Evolutionary conservation across 2,329 filamentous ascomycete genomes (phyloP).

Genomic region (Lachnellula hyalina): DNA sequence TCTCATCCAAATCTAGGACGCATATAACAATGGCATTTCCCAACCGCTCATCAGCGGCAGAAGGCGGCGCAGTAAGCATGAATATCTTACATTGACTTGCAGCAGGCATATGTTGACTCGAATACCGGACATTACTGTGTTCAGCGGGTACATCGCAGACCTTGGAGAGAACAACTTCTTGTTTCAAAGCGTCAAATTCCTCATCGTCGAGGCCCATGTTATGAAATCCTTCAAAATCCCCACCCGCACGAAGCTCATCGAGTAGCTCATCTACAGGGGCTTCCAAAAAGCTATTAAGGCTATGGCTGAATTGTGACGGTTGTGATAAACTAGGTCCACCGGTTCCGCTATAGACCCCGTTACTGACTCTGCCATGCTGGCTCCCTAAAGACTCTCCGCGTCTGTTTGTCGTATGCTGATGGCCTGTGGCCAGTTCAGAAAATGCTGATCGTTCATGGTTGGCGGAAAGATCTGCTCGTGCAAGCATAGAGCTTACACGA

Average conservation of each 20-base stretch:
- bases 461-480: constrained; percentile 78
- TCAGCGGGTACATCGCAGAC: constrained; percentile 63
- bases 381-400: constrained; percentile 66
- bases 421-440: constrained; percentile 55
- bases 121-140: constrained; percentile 56
- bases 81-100: constrained; percentile 58
- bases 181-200: constrained; percentile 64
- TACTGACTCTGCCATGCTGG: constrained; percentile 57
- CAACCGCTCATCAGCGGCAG: constrained; percentile 47
- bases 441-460: constrained; percentile 80
- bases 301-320: constrained; percentile 34
- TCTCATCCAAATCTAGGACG: constrained; percentile 64
- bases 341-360: constrained; percentile 34
- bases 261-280: constrained; percentile 64
- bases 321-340: constrained; percentile 22
- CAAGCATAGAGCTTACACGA: constrained; percentile 85
- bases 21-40: constrained; percentile 58
- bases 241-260: constrained; percentile 59
- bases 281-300: constrained; percentile 59
- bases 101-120: constrained; percentile 48
- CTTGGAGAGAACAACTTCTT: constrained; percentile 67
- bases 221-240: constrained; percentile 62
- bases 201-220: constrained; percentile 69
- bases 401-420: constrained; percentile 37
- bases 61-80: constrained; percentile 56